These are phyloP conservation scores for Bryopsis sp. DNA, from an alignment of 139 green algal species.

Conservation along the genomic window DNA sequence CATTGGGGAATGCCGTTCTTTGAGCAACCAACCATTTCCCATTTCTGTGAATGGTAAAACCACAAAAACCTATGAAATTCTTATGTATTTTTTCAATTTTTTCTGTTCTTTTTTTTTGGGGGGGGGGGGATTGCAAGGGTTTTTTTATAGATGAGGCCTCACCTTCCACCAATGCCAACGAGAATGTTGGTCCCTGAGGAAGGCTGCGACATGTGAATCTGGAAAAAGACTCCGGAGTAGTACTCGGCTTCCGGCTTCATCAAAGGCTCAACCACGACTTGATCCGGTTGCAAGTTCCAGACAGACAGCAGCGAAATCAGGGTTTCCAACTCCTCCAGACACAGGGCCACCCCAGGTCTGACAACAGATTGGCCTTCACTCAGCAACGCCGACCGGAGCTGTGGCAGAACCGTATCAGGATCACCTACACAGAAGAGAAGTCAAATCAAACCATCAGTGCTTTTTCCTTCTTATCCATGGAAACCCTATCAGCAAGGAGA, in stretches of 20 bases:
- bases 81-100: too few species aligned
- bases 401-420: not conserved
- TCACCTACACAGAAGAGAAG: constrained; percentile 4
- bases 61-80: too few species aligned
- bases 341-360: not conserved
- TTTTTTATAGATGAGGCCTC: not conserved
- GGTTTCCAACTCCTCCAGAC: constrained; percentile 4
- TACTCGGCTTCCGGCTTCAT: constrained; percentile 60
- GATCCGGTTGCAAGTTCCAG: not conserved
- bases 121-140: too few species aligned
- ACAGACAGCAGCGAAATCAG: not conserved
- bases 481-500: too few species aligned
- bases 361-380: not conserved
- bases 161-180: constrained; percentile 10
- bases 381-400: not conserved
- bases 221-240: constrained; percentile 55
- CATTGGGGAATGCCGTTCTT: not conserved
- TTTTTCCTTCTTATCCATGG: too few species aligned
- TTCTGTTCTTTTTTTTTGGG: too few species aligned
- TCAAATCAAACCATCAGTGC: too few species aligned
- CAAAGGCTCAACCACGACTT: constrained; percentile 63
- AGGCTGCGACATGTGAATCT: constrained; percentile 37
- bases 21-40: too few species aligned
- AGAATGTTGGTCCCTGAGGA: not conserved
- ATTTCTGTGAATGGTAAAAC: too few species aligned